A percentile compares a stretch with the other conserved stretches of the same genome.
Evolutionary conservation across 306 rosid genomes (phyloP).

Genomic region (Sicyos baderoa): DNA sequence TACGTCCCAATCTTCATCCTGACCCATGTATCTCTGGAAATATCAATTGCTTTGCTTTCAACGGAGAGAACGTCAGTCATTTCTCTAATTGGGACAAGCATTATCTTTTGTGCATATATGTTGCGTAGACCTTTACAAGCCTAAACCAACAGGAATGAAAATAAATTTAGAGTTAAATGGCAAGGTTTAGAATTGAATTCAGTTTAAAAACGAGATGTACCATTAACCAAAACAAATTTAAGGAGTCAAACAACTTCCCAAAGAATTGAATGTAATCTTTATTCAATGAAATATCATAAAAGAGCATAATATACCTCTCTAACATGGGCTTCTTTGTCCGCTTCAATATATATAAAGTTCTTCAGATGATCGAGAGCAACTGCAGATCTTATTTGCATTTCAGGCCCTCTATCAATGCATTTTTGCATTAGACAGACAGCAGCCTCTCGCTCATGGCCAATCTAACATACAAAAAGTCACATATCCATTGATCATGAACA

Average conservation of each 20-base stretch:
- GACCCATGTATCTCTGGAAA: slow-evolving; percentile 94
- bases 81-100: slow-evolving; percentile 86
- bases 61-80: slow-evolving; percentile 97
- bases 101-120: slow-evolving; percentile 54
- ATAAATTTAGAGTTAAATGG: slow-evolving; percentile 17
- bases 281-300: slow-evolving; percentile 6
- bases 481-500: not conserved
- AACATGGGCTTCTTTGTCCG: slow-evolving; percentile 97
- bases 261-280: not conserved
- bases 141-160: slow-evolving; percentile 32
- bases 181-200: not conserved
- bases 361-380: slow-evolving; percentile 92
- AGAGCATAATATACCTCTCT: slow-evolving; percentile 57
- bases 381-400: slow-evolving; percentile 83
- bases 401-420: slow-evolving; percentile 79
- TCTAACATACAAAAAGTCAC: slow-evolving; percentile 28
- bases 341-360: slow-evolving; percentile 79
- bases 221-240: slow-evolving; percentile 14
- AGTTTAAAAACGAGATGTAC: not conserved
- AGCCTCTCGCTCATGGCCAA: slow-evolving; percentile 82
- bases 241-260: not conserved
- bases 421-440: slow-evolving; percentile 95
- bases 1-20: slow-evolving; percentile 93
- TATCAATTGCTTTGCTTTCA: slow-evolving; percentile 91
- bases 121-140: slow-evolving; percentile 92